These are phyloP conservation scores for Albifimbria verrucaria DNA, from an alignment of 2,329 filamentous ascomycete species.

Conservation along the genomic window DNA sequence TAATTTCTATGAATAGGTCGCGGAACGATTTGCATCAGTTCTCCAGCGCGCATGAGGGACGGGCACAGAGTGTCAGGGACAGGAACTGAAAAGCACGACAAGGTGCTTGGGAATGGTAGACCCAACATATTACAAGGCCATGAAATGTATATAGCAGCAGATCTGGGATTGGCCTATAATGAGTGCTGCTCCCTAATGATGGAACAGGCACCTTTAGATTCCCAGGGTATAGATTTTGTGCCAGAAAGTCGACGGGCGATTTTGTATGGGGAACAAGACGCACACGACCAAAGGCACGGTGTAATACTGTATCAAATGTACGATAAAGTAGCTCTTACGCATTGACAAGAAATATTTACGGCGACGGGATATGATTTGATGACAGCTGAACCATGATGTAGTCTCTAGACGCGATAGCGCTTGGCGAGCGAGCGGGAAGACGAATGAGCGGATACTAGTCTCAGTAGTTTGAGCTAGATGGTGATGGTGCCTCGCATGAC, in stretches of 20 bases:
- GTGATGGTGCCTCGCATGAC: slow-evolving; percentile 31
- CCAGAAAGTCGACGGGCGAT: slow-evolving; percentile 4
- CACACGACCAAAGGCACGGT: slow-evolving; percentile 15
- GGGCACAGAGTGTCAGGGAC: not conserved
- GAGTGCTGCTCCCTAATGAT: not conserved
- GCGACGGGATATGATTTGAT: not conserved
- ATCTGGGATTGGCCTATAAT: not conserved
- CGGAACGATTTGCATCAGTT: slow-evolving; percentile 32
- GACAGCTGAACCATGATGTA: not conserved
- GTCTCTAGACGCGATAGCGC: not conserved
- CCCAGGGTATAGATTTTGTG: slow-evolving; percentile 15
- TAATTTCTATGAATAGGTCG: slow-evolving; percentile 24
- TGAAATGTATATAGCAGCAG: not conserved
- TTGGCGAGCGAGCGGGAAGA: not conserved
- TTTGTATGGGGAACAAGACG: slow-evolving; percentile 22
- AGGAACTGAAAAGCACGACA: not conserved
- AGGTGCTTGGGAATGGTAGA: not conserved
- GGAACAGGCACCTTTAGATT: not conserved
- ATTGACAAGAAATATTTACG: slow-evolving; percentile 17
- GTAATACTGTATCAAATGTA: slow-evolving; percentile 36
- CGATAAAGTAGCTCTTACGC: slow-evolving; percentile 27
- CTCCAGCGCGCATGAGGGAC: slow-evolving; percentile 26
- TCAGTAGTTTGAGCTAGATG: slow-evolving; percentile 14
- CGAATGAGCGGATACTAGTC: not conserved
- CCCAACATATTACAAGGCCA: not conserved